phyloP scores from a whole-genome alignment of 1,284 basidiomycete genomes.

The Prillingera fragicola region DNA sequence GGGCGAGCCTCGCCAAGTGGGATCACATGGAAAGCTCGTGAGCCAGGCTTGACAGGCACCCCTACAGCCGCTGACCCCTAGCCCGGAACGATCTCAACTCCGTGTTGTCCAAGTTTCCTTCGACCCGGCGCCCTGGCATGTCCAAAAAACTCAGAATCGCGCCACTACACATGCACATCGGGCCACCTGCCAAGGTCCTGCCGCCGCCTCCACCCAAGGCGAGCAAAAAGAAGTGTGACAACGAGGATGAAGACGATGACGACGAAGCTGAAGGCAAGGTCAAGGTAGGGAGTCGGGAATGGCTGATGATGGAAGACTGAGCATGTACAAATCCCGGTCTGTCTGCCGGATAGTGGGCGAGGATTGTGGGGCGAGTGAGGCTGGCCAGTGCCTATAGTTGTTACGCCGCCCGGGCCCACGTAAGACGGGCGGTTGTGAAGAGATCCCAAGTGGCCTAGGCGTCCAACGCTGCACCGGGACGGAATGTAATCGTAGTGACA shows the following conservation, averaged over 20 bases:
- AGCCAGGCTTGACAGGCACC: background rate
- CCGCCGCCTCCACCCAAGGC: conserved; percentile 44
- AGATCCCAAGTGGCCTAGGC: too few species aligned
- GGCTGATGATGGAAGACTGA: conserved; percentile 44
- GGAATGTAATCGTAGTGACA: too few species aligned
- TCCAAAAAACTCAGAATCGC: conserved; percentile 36
- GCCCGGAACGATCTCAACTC: conserved; percentile 40
- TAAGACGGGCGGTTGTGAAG: too few species aligned
- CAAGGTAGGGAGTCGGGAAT: conserved; percentile 34
- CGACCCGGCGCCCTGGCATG: conserved; percentile 38
- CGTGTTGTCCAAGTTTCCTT: conserved; percentile 40
- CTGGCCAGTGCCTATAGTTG: too few species aligned
- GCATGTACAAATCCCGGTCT: too few species aligned
- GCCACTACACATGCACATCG: conserved; percentile 42
- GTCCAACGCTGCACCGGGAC: too few species aligned
- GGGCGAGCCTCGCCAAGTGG: conserved; percentile 17
- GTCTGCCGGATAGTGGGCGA: too few species aligned
- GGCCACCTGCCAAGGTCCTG: conserved; percentile 38
- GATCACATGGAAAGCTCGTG: conserved; percentile 37
- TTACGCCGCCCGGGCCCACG: too few species aligned
- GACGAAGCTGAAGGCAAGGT: conserved; percentile 30
- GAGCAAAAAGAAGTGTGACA: conserved; percentile 38
- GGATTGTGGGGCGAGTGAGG: too few species aligned
- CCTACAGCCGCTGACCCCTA: conserved; percentile 12
- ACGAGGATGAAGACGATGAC: conserved; percentile 37